A percentile compares a stretch with the other conserved stretches of the same genome.
Conservation (phyloP, 257 asterid genomes). For the Jasminum sambac region DNA sequence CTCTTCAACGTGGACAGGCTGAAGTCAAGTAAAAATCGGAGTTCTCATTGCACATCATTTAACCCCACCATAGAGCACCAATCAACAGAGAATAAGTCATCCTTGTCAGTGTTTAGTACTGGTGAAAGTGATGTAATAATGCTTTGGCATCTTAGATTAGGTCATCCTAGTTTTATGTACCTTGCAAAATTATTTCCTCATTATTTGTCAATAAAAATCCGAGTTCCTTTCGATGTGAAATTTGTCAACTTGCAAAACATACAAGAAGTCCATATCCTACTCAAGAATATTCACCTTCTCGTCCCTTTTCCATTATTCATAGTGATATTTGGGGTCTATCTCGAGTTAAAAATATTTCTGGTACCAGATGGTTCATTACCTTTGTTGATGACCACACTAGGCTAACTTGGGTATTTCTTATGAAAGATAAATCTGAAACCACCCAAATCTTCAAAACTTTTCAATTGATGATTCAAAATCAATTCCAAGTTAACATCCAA, state of each 20-base stretch:
- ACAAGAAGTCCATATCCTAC: not conserved
- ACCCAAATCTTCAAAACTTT: no score
- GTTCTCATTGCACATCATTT: not conserved
- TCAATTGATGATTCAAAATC: no score
- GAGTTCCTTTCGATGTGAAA: not conserved
- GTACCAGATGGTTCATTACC: not conserved
- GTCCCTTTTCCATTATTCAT: not conserved
- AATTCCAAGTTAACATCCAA: no score
- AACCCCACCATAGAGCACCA: not conserved
- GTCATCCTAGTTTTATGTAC: not conserved
- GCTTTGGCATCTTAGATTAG: not conserved
- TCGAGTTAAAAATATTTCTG: not conserved
- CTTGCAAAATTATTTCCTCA: not conserved
- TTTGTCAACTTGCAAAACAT: not conserved
- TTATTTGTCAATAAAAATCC: not conserved
- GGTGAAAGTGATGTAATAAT: not conserved
- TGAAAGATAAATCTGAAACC: not conserved
- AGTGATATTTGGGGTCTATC: not conserved
- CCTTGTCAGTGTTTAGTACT: no score
- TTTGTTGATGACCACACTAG: not conserved
- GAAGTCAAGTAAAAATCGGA: not conserved
- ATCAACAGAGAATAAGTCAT: no score
- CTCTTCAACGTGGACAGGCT: not conserved
- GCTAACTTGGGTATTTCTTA: not conserved
- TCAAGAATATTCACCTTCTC: not conserved